Evolutionary conservation across 2,329 filamentous ascomycete species (phyloP).

Genomic region (Colletotrichum tropicicola): DNA sequence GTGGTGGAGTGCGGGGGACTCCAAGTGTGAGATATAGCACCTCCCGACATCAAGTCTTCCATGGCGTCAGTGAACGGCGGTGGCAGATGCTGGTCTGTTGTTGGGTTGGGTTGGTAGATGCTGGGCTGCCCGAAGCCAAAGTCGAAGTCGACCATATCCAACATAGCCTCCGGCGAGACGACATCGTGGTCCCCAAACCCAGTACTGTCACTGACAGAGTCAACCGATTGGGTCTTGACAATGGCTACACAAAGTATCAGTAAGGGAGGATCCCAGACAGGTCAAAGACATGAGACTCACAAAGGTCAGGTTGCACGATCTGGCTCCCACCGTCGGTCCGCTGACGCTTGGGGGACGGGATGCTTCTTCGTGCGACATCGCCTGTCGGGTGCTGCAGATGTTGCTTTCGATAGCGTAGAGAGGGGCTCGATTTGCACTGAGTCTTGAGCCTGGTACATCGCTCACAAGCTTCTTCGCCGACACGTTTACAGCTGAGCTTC

Average conservation of each 20-base stretch:
- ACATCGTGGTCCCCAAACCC: constrained; percentile 36
- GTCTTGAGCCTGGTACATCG: constrained; percentile 51
- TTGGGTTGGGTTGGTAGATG: constrained; percentile 35
- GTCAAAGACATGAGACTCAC: constrained; percentile 40
- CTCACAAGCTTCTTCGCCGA: constrained; percentile 50
- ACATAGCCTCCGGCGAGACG: constrained; percentile 39
- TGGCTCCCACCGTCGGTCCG: constrained; percentile 44
- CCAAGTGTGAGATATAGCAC: constrained; percentile 20
- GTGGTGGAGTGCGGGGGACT: constrained; percentile 23
- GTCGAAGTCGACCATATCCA: constrained; percentile 44
- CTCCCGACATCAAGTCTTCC: constrained; percentile 24
- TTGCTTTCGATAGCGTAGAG: constrained; percentile 47
- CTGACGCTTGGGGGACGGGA: constrained; percentile 47
- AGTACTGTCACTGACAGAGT: neutral
- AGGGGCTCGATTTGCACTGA: constrained; percentile 55
- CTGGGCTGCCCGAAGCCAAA: constrained; percentile 45
- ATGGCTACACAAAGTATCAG: constrained; percentile 28
- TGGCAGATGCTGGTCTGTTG: constrained; percentile 38
- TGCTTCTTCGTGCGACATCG: constrained; percentile 12
- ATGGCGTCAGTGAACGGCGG: constrained; percentile 29
- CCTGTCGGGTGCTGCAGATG: constrained; percentile 1
- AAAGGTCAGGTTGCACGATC: constrained; percentile 44
- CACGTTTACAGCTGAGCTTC: constrained; percentile 56
- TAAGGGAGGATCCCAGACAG: constrained; percentile 19
- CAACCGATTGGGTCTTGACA: constrained; percentile 18